Base-by-base conservation (phyloP, 164 flowering plant genomes). In the Nymphaea colorata region DNA sequence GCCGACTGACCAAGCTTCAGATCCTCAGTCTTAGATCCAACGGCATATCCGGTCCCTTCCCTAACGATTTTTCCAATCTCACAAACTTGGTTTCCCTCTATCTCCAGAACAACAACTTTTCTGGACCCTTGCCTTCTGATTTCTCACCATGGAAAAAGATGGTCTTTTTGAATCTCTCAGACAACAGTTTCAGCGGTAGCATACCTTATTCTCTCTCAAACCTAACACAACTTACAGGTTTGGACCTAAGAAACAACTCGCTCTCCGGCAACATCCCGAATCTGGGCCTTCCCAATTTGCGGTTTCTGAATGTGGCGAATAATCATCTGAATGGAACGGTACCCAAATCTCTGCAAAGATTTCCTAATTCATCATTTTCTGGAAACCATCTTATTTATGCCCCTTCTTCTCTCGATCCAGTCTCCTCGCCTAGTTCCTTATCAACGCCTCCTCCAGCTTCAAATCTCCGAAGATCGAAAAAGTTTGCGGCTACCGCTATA, bases 11-110 rank as follows among this genome's bases (percentile, higher is more conserved):
- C 68, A 81, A 81, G 4, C 89, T 94, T 64, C 65, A 42, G 51
- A 68, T 65, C 75, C 83, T 94, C 66, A 94, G 98, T 75, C 95
- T 94, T 14, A 83, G 96, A 17, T 87, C 91, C 66, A 94, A 94
- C 59, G 69, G 70, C 67, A 88, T 94, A 44, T 69, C 42, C 64
- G 96, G 96, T 7, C 69, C 62, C 72, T 85, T 94, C 71, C 97
- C 98, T 41, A 77, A 83, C 25, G 98, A 91, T 69, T 61, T 94
- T 17, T 53, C 83, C 67, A 76, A 90, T 59, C 87, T 91, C 64
- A 85, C 93, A 69, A 83, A 87, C 36, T 91, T 94, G 69, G 82
- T 67, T 6, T 60, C 73, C 68, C 72, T 89, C 44, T 85, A 70
- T 73, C 89, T 94, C 61, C 96, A 94, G 70, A 78, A 78, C 59